These are phyloP conservation scores for Penicillium sp. DNA, from an alignment of 2,329 filamentous ascomycete species.

Conservation along the genomic window DNA sequence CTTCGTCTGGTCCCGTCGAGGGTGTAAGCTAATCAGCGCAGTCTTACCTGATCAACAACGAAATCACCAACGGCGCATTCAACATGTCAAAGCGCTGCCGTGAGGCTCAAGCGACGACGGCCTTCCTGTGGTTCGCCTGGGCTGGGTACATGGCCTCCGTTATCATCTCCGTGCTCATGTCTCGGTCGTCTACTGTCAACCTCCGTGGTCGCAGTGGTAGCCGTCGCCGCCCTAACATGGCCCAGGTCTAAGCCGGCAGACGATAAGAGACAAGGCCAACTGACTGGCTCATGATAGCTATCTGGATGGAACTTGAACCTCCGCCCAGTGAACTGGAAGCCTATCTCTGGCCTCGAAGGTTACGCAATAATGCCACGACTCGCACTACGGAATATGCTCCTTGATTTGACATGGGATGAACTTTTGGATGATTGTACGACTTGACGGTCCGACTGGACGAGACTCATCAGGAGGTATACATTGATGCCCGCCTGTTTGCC, in stretches of 20 bases:
- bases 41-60: conserved; percentile 46
- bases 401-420: conserved; percentile 2
- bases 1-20: neutral
- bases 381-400: neutral
- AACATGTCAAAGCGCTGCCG: conserved; percentile 47
- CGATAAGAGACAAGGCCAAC: neutral
- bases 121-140: conserved; percentile 57
- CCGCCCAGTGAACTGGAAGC: neutral
- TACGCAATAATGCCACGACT: neutral
- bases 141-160: conserved; percentile 47
- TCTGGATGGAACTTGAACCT: neutral
- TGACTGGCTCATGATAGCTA: neutral
- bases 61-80: conserved; percentile 48
- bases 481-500: neutral
- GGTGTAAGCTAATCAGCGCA: conserved; percentile 20
- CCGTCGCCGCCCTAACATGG: conserved; percentile 45
- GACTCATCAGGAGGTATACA: neutral
- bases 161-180: conserved; percentile 42
- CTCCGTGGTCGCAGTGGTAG: conserved; percentile 36
- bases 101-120: conserved; percentile 53
- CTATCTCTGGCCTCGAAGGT: neutral
- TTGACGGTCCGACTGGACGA: conserved; percentile 2
- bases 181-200: conserved; percentile 37
- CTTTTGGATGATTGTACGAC: conserved; percentile 11
- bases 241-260: conserved; percentile 43